Evolutionary conservation across 148 eudicot species (phyloP), one percentile per base, ranked within the genome.

Genomic region (Salicornia ramosissima): DNA sequence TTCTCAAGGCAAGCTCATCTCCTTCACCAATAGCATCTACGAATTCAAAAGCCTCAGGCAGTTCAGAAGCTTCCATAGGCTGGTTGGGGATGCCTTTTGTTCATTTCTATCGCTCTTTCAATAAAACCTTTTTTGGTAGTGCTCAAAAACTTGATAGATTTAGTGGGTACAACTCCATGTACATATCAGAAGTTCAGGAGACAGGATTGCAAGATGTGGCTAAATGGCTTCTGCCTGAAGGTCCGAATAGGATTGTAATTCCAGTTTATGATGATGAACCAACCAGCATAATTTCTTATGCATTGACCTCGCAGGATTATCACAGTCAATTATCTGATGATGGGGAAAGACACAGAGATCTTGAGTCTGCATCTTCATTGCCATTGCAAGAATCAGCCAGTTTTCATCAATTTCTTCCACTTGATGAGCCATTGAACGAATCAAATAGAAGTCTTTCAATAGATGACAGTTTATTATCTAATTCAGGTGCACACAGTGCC

Each of bases 201-300:
- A 78, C 84, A 56, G 93, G 86, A 78, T 80, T 81, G 60, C 86
- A 81, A 80, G 71, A 86, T 57, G 97, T 91, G 69, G 90, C 96
- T 30, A 79, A 85, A 71, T 80, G 90, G 82, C 85, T 95, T 79
- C 84, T 89, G 34, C 91, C 88, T 40, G 83, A 85, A 43, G 96
- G 96, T 31, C 65, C 75, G 5, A 85, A 81, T 74, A 96, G 87
- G 31, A 85, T 81, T 30, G 84, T 84, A 49, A 78, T 91, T 64
- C 93, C 99, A 26, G 84, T 94, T 63, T 89, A 84, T 77, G 97
- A 94, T 67, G 97, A 94, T 77, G 99, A 94, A 71, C 93, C 93
- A n/a, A 89, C 96, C 26, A 92, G 97, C 79, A 83, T 88, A 53
- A 88, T 92, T 77, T 81, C 99, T 6, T 89, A 91, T 77, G 90